A percentile compares a stretch with the other conserved stretches of the same genome.
phyloP scores from a whole-genome alignment of 2,329 filamentous ascomycete genomes.

The Venturiaceae sp. region DNA sequence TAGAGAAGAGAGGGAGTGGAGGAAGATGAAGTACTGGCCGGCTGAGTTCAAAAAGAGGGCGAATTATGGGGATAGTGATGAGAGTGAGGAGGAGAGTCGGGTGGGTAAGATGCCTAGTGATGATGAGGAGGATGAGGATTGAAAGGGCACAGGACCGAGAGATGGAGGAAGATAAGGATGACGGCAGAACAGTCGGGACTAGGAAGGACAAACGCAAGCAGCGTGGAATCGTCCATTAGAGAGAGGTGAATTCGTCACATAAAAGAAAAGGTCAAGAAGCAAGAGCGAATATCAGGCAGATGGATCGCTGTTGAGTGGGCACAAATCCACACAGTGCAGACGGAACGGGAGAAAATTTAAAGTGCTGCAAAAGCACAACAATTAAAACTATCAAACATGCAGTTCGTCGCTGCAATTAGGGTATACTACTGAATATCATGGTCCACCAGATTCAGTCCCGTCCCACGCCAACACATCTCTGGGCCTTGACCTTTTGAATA shows the following conservation, averaged over 20 bases:
- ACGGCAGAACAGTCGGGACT: too few species aligned
- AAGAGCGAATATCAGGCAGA: too few species aligned
- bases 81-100: conserved; percentile 5
- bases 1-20: conserved; percentile 82
- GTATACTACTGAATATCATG: background rate
- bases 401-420: background rate
- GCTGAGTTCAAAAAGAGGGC: conserved; percentile 5
- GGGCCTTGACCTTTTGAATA: too few species aligned
- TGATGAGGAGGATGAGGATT: conserved; percentile 1
- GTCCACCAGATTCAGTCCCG: background rate
- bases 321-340: too few species aligned
- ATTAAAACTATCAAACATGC: background rate
- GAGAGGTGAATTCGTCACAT: too few species aligned
- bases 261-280: too few species aligned
- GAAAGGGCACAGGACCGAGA: background rate
- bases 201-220: too few species aligned
- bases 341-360: background rate
- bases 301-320: too few species aligned
- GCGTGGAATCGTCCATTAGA: too few species aligned
- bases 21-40: conserved; percentile 76
- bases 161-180: too few species aligned
- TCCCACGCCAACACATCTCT: too few species aligned
- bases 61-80: conserved; percentile 1
- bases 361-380: background rate
- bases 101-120: conserved; percentile 10